Percentiles rank a stretch among this genome's conserved stretches.
phyloP scores from a whole-genome alignment of 108 stramenopile species.

The Ochromonas danica region DNA sequence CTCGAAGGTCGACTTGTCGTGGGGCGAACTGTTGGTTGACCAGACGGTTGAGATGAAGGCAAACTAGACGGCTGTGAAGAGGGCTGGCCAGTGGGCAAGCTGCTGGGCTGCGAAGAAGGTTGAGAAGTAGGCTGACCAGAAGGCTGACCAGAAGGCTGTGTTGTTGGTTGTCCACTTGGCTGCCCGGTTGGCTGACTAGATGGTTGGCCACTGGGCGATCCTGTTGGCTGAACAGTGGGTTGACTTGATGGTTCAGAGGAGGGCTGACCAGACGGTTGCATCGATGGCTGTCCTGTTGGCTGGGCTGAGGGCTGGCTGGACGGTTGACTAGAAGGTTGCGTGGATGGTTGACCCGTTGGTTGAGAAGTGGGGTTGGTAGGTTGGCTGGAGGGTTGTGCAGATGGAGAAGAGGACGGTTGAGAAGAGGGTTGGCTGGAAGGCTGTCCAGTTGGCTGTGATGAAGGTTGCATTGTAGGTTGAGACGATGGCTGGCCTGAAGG shows the following conservation, averaged over 20 bases:
- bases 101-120: neutral
- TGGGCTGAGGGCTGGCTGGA: conserved; percentile 8
- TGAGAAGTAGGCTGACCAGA: neutral
- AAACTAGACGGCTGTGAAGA: neutral
- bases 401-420: too few species aligned
- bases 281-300: neutral
- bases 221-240: neutral
- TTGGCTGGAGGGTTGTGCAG: conserved; percentile 21
- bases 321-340: neutral
- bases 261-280: neutral
- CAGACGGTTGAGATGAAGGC: neutral
- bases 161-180: conserved; percentile 30
- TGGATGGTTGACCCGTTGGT: conserved; percentile 22
- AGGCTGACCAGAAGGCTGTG: neutral
- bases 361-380: neutral
- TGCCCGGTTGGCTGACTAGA: conserved; percentile 27
- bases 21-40: neutral
- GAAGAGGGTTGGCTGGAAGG: too few species aligned
- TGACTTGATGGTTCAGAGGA: neutral
- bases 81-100: neutral
- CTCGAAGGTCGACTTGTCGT: neutral
- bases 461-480: too few species aligned
- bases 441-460: too few species aligned
- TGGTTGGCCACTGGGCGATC: too few species aligned
- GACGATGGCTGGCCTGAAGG: too few species aligned